Base-by-base conservation (phyloP, 1,139 yeast species). In the Geotrichum cucujoidarum region DNA sequence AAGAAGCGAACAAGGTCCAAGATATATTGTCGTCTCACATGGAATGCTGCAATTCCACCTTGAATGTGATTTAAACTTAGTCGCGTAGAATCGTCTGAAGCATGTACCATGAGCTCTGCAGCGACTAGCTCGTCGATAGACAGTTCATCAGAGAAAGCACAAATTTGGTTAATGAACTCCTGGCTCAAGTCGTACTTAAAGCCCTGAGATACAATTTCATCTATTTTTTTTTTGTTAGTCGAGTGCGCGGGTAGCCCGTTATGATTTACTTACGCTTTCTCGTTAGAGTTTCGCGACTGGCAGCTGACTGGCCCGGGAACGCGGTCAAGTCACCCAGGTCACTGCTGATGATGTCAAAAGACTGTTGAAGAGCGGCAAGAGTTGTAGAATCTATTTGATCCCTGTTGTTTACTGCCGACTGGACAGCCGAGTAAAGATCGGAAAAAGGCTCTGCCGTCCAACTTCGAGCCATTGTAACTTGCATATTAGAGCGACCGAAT, bases 31-130 rank as follows among this genome's bases (percentile, higher is more conserved):
- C 81, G 74, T 57, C 97, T 75, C 48, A 78, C 67, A 60, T 80
- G 86, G 61, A 77, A 88, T 5, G 79, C 73, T n/a, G 84, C 77
- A 55, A 81, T 75, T 1, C 92, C 95, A 29, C 81, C 75, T 57
- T 87, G 95, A 4, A 75, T 60, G 21, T 81, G 70, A 1, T 75
- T 69, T 5, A 80, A 68, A 3, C 86, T 89, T 27, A 76, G 71
- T 36, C 75, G 63, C 2, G 64, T 66, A 14, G 73, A 67, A 17
- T 73, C 68, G 2, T 66, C 64, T 4, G 72, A 61, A 2, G 86
- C 74, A 49, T 66, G 52, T 8, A 59, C 76, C 61, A 72, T 68
- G 41, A 85, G 69, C 46, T 81, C 75, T 1, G 89, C 81, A 1
- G 85, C 77, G 1, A 78, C 73, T 44, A 84, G 67, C 55, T 81